Base-by-base conservation (phyloP, 495 filamentous ascomycete genomes). In the Aspergillus conjunctus region DNA sequence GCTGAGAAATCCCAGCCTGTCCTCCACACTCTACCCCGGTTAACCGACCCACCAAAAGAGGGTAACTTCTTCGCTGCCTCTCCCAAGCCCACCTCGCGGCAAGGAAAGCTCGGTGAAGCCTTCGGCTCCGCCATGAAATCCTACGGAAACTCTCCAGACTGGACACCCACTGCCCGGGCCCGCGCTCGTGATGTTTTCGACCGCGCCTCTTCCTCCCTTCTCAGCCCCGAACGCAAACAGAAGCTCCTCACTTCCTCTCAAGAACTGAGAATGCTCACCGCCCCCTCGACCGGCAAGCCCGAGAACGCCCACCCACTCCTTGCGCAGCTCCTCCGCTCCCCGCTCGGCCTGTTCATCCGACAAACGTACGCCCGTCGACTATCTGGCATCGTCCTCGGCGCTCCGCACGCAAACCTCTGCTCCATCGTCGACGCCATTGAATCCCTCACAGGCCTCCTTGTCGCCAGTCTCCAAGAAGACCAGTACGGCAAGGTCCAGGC, bases 401-500 rank as follows among this genome's bases (percentile, higher is more conserved):
- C 78, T 7, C 91, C 91, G 0, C 83, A 87, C 58, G 85, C 86
- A 15, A 83, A 86, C 66, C 70, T 86, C 2, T 82, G 79, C 54
- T 69, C 85, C 18, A 87, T 92, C 60, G 68, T 89, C 52, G 86
- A 92, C 67, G 89, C 91, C 8, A 82, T 87, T 34, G 83, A 86
- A 58, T 84, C 88, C 1, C 74, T 98, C 41, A 82, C 84, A 10
- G 77, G 75, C 39, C 80, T 99, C 7, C 82, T 88, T 15, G 80
- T 88, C n/a, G 79, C 80, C 43, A 91, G 87, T 71, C 74, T 97
- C 32, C 75, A 76, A 10, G 94, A 99, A 74, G 94, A 99, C 71
- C 79, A 79, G n/a, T 95, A 85, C 65, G 94, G 94, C 26, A 88
- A 89, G 65, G 94, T 96, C 43, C 87, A 93, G 53, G 81, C 84